Percentiles rank a stretch among this genome's conserved stretches.
Evolutionary conservation across 2,329 filamentous ascomycete species (phyloP).

Genomic region (Neofusicoccum cordaticola): DNA sequence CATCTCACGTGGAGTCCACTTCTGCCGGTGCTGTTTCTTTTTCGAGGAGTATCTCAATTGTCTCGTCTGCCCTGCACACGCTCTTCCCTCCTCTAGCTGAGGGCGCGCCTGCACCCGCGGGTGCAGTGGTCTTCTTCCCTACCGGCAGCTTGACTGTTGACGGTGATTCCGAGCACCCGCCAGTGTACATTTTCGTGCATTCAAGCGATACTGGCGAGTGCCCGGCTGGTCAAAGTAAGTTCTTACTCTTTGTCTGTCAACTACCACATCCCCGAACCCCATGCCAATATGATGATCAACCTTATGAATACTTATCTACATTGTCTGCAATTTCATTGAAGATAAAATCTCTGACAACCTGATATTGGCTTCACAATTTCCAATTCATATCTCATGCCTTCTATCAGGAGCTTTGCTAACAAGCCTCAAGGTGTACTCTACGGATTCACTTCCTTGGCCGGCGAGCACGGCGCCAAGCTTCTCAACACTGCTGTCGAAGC

Average conservation of each 20-base stretch:
- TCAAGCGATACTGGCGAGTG: constrained; percentile 93
- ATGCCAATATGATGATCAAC: constrained; percentile 75
- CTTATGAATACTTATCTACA: constrained; percentile 99
- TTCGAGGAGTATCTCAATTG: constrained; percentile 55
- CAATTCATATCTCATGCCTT: constrained; percentile 18
- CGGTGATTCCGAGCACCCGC: constrained; percentile 33
- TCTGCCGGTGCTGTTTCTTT: neutral
- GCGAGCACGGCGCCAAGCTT: constrained; percentile 32
- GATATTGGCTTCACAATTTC: constrained; percentile 52
- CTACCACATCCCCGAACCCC: constrained; percentile 12
- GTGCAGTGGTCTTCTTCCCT: constrained; percentile 67
- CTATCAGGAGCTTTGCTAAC: constrained; percentile 21
- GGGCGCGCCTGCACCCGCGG: constrained; percentile 71
- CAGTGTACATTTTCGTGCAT: constrained; percentile 66
- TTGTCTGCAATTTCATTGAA: constrained; percentile 95
- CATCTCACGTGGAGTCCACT: constrained; percentile 18
- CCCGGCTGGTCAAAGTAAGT: constrained; percentile 85
- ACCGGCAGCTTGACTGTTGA: constrained; percentile 50
- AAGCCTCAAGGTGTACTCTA: constrained; percentile 56
- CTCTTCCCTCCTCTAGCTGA: constrained; percentile 73
- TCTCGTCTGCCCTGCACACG: constrained; percentile 61
- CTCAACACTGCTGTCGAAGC: constrained; percentile 42
- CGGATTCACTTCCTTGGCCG: constrained; percentile 45
- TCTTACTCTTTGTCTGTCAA: constrained; percentile 11
- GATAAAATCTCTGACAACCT: constrained; percentile 87